Conservation (phyloP, 2,329 filamentous ascomycete species). For the Onygena corvina region DNA sequence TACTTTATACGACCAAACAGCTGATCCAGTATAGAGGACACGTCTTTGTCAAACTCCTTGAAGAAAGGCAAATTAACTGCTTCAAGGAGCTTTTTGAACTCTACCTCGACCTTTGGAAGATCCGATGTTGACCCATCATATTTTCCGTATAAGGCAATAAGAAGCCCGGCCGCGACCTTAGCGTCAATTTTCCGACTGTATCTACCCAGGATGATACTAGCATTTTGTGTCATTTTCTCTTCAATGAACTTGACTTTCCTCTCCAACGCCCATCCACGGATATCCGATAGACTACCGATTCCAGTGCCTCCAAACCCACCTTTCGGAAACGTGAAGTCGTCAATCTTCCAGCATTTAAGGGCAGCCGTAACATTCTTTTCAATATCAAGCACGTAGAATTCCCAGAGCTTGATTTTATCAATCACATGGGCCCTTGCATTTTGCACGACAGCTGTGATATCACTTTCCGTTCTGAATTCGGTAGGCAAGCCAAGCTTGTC, state of each 20-base stretch:
- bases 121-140: constrained; percentile 44
- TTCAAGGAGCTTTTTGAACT: constrained; percentile 55
- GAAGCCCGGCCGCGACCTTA: constrained; percentile 54
- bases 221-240: constrained; percentile 57
- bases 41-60: constrained; percentile 77
- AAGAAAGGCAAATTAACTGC: constrained; percentile 82
- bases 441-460: constrained; percentile 71
- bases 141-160: constrained; percentile 57
- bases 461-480: constrained; percentile 55
- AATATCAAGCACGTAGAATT: constrained; percentile 79
- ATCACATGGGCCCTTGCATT: constrained; percentile 72
- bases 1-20: constrained; percentile 93
- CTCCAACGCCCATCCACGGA: constrained; percentile 45
- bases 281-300: constrained; percentile 41
- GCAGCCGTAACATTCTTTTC: constrained; percentile 57
- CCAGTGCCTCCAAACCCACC: constrained; percentile 39
- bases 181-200: constrained; percentile 62
- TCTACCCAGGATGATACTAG: constrained; percentile 65
- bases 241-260: constrained; percentile 50
- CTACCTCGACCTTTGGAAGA: constrained; percentile 38
- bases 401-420: constrained; percentile 69
- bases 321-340: constrained; percentile 45
- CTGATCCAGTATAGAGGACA: constrained; percentile 74
- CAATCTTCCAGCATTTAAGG: constrained; percentile 58
- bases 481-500: constrained; percentile 60